Evolutionary conservation across 495 filamentous ascomycete genomes (phyloP), one percentile per base, ranked within the genome.

Genomic region (Penicillium psychrofluorescens): DNA sequence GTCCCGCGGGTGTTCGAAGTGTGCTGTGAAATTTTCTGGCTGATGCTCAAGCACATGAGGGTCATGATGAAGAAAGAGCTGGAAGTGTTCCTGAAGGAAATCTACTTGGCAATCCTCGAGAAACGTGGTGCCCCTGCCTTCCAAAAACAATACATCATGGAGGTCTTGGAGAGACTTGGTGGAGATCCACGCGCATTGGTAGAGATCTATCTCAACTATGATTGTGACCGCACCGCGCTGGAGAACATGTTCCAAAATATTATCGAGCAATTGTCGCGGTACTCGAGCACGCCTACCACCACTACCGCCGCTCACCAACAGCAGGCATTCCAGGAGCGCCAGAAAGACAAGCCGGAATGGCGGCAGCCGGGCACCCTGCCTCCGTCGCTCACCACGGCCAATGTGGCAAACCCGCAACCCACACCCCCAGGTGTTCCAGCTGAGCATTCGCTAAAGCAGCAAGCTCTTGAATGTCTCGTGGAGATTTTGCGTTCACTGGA

Each of bases 61-160:
- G 85, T 91, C 0, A 85, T 88, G 61, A 85, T 97, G 62, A 98
- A 97, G 84, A 95, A 95, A 79, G 94, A 99, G 62, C 85, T 97
- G 39, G 94, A 97, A 62, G 89, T 99, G 1, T 96, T 97, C 58
- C 58, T 99, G 46, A 96, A 96, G 59, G 94, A 99, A 54, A 95
- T 97, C 16, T 99, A 99, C 57, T 68, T 99, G 30, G 87, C 90
- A 9, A 90, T 97, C 38, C 72, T 99, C 8, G 94, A 96, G 38
- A 84, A 88, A 63, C 81, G 81, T 43, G 88, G 83, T 39, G 88
- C 91, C 0, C 88, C 94, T 34, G 68, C 83, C 6, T 89, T 86
- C 41, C 92, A 99, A 54, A 97, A 96, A 58, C 79, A 90, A 36
- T 90, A 90, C 45, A 88, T 97, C 46, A 80, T 99, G 66, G 81